Percentiles rank a stretch among this genome's conserved stretches.
Evolutionary conservation across 306 rosid genomes (phyloP).

Genomic region (Lathyrus sativus): DNA sequence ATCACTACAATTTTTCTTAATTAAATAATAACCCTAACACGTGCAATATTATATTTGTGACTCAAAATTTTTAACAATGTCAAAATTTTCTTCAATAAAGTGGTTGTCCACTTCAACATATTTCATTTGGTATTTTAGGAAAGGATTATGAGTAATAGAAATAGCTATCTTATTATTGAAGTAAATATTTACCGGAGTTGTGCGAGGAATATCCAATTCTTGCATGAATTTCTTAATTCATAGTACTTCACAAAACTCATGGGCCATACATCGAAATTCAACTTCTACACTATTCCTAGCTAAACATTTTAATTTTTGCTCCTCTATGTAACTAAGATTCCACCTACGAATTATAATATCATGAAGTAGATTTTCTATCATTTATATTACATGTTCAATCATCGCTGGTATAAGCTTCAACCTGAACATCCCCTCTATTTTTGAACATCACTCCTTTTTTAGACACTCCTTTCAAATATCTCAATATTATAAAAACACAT

Average conservation of each 20-base stretch:
- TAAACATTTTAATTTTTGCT: not conserved
- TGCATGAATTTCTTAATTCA: no score
- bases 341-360: not conserved
- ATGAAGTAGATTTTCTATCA: not conserved
- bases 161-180: not conserved
- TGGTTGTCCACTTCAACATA: no score
- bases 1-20: no score
- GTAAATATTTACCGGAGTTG: not conserved
- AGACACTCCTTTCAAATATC: not conserved
- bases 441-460: not conserved
- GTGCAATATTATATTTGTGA: no score
- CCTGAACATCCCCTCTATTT: not conserved
- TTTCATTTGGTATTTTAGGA: no score
- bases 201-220: no score
- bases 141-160: not conserved
- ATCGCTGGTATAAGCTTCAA: not conserved
- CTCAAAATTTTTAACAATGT: no score
- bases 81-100: no score
- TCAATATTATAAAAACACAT: no score
- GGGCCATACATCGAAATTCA: no score
- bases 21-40: no score
- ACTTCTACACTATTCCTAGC: not conserved
- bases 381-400: not conserved
- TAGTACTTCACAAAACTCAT: no score
- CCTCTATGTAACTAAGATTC: not conserved